Evolutionary conservation across 2,329 filamentous ascomycete genomes (phyloP).

Genomic region (Colletotrichum plurivorum): DNA sequence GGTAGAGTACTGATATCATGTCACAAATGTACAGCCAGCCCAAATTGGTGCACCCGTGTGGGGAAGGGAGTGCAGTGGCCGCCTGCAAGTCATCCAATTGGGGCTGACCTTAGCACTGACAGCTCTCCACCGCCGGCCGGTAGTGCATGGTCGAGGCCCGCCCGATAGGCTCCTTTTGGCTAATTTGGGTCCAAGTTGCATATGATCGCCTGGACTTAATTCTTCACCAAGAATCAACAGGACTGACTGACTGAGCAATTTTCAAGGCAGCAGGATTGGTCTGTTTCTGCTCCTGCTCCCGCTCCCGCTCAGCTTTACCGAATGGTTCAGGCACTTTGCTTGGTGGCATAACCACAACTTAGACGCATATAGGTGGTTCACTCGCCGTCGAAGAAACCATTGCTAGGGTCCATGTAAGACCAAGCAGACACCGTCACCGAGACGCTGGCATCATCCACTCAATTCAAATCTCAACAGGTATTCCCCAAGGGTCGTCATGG

Average conservation of each 20-base stretch:
- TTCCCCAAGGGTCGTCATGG: conserved; percentile 10
- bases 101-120: conserved; percentile 30
- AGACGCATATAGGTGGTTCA: too few relatives aligned
- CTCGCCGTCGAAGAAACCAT: too few relatives aligned
- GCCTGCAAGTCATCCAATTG: conserved; percentile 36
- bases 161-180: conserved; percentile 12
- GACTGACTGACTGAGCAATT: background rate
- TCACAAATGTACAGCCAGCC: background rate
- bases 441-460: background rate
- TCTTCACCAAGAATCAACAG: conserved; percentile 2
- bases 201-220: conserved; percentile 12
- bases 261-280: too few relatives aligned
- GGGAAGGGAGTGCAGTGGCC: conserved; percentile 26
- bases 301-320: too few relatives aligned
- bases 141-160: background rate
- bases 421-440: background rate
- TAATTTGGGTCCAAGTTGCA: conserved; percentile 8
- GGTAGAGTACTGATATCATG: background rate
- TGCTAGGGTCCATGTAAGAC: background rate
- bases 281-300: too few relatives aligned
- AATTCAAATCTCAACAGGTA: background rate
- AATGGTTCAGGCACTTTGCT: too few relatives aligned
- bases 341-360: too few relatives aligned
- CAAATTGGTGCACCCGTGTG: conserved; percentile 18
- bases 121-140: conserved; percentile 8